Percentiles rank a stretch among this genome's conserved stretches.
phyloP scores from a whole-genome alignment of 2,329 filamentous ascomycete genomes.

The Epichloe gansuensis region DNA sequence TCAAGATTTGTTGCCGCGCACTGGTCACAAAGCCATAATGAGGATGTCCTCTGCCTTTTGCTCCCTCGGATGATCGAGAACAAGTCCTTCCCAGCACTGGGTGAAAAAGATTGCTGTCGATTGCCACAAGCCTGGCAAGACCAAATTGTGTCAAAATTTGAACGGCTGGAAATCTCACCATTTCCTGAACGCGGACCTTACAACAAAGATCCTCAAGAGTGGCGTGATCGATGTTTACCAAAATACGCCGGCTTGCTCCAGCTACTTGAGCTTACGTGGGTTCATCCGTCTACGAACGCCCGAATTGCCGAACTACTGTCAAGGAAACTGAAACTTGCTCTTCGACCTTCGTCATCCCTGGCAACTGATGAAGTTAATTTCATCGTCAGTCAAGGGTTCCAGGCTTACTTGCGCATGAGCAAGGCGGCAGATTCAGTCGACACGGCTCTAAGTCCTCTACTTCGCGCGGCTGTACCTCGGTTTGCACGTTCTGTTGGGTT shows the following conservation, averaged over 20 bases:
- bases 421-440: conserved; percentile 47
- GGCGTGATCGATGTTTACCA: conserved; percentile 51
- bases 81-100: conserved; percentile 39
- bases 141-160: conserved; percentile 59
- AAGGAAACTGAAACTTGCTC: conserved; percentile 51
- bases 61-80: conserved; percentile 52
- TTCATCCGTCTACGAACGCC: conserved; percentile 55
- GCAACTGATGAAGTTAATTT: conserved; percentile 56
- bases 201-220: conserved; percentile 48
- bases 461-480: conserved; percentile 53
- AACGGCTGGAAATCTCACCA: conserved; percentile 48
- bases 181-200: conserved; percentile 53
- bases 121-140: conserved; percentile 61
- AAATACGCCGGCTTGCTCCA: conserved; percentile 57
- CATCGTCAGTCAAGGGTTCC: conserved; percentile 63
- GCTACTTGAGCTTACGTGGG: conserved; percentile 46
- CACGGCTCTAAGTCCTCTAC: conserved; percentile 46
- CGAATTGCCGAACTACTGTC: conserved; percentile 55
- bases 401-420: conserved; percentile 56
- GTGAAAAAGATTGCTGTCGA: conserved; percentile 40
- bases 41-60: conserved; percentile 57
- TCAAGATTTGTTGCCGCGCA: conserved; percentile 65
- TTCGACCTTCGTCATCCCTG: conserved; percentile 47
- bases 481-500: conserved; percentile 57
- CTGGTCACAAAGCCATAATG: conserved; percentile 55